Conservation (phyloP, 164 flowering plant genomes). For the Chloranthus sessilifolius region DNA sequence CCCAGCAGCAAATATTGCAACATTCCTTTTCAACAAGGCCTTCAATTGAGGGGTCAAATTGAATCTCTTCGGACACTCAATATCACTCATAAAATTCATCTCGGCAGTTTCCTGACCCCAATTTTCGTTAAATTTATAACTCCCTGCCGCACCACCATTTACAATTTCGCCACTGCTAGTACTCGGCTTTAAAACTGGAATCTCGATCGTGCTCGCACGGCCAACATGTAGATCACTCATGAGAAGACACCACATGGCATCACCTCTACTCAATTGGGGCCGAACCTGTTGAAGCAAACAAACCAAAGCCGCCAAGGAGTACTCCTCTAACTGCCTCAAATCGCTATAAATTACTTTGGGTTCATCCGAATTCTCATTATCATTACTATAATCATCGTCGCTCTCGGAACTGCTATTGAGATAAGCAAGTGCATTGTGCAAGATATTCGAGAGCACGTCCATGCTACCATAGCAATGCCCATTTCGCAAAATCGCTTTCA, state of each 20-base stretch:
- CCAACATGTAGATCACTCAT: conserved; percentile 95
- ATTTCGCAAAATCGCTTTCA: conserved; percentile 60
- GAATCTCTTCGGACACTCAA: conserved; percentile 79
- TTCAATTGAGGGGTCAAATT: conserved; percentile 80
- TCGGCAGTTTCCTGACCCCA: conserved; percentile 57
- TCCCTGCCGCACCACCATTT: conserved; percentile 40
- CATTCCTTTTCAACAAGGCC: conserved; percentile 69
- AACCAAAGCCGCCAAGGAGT: conserved; percentile 74
- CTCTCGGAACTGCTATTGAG: conserved; percentile 28
- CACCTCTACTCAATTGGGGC: conserved; percentile 80
- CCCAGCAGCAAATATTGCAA: conserved; percentile 78
- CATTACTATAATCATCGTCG: conserved; percentile 6
- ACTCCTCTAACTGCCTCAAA: conserved; percentile 84
- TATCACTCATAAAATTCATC: conserved; percentile 38
- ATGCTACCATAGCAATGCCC: conserved; percentile 91
- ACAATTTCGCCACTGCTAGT: conserved; percentile 26
- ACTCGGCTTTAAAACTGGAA: conserved; percentile 39
- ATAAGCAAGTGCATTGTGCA: conserved; percentile 71
- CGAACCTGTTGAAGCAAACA: conserved; percentile 70
- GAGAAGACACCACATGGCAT: conserved; percentile 97
- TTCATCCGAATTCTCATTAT: conserved; percentile 38
- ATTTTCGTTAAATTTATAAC: conserved; percentile 75
- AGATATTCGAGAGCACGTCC: conserved; percentile 70
- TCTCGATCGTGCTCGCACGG: conserved; percentile 72
- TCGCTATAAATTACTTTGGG: conserved; percentile 44